Percentiles rank a stretch among this genome's conserved stretches.
Evolutionary conservation across 1,284 basidiomycete species (phyloP).

Genomic region (Leccinum proliferum): DNA sequence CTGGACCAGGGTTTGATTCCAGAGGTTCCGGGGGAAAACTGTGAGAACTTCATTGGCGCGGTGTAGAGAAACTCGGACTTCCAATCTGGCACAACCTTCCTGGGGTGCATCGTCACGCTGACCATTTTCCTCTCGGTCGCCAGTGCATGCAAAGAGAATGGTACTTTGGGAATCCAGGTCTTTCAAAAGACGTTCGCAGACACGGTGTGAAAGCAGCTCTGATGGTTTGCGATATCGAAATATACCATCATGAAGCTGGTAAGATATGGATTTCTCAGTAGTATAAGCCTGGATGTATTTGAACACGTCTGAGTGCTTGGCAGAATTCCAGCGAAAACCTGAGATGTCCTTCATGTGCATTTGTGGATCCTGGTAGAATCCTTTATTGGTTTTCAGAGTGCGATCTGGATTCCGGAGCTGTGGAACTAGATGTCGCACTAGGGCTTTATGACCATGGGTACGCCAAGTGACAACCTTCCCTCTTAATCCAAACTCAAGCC

Average conservation of each 20-base stretch:
- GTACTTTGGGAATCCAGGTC: background rate
- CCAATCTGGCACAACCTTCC: constrained; percentile 5
- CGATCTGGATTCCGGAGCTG: background rate
- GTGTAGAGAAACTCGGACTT: background rate
- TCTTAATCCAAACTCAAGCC: background rate
- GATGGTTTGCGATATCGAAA: background rate
- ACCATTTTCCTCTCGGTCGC: background rate
- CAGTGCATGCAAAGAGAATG: background rate
- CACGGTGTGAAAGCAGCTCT: background rate
- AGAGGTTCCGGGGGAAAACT: background rate
- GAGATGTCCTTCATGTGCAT: constrained; percentile 12
- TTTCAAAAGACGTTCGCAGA: background rate
- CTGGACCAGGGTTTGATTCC: constrained; percentile 2
- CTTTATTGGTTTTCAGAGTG: background rate
- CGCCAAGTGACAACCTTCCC: background rate
- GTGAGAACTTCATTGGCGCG: background rate
- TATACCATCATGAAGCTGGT: constrained; percentile 10
- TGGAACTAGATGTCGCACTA: background rate
- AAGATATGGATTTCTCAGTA: constrained; percentile 11
- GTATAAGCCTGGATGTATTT: constrained; percentile 14
- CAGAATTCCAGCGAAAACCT: constrained; percentile 1
- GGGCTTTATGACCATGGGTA: background rate
- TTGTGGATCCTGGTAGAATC: background rate
- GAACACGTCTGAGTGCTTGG: background rate
- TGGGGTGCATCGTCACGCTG: background rate